These are phyloP conservation scores for Lactarius sp. DNA, from an alignment of 768 basidiomycete genomes.

Conservation along the genomic window DNA sequence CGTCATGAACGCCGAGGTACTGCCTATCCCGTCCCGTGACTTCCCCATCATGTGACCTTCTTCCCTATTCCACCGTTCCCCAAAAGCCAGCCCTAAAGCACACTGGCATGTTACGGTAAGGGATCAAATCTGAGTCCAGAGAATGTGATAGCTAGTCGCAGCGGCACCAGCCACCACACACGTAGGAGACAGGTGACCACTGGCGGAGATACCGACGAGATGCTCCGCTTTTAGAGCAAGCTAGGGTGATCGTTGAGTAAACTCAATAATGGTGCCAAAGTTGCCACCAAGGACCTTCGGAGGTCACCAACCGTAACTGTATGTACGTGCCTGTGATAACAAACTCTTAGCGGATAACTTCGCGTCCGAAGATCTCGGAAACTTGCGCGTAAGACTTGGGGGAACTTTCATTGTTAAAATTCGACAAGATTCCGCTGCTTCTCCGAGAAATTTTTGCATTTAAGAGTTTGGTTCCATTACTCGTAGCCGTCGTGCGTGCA, in stretches of 20 bases:
- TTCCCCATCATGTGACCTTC: too few species aligned
- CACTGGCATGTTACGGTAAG: too few species aligned
- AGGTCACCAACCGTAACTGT: neutral
- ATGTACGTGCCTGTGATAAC: neutral
- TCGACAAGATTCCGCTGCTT: neutral
- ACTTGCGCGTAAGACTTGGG: neutral
- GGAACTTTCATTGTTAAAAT: neutral
- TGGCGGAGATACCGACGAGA: too few species aligned
- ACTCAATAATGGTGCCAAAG: neutral
- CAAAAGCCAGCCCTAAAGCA: too few species aligned
- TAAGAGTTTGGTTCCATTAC: neutral
- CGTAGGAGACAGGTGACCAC: too few species aligned
- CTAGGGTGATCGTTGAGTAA: neutral
- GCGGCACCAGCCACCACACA: too few species aligned
- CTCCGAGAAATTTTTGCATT: neutral
- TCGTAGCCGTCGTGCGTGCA: neutral
- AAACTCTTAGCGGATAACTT: neutral
- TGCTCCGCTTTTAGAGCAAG: neutral
- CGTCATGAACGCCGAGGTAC: too few species aligned
- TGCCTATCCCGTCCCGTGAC: too few species aligned
- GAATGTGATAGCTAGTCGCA: too few species aligned
- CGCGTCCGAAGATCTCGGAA: constrained; percentile 1
- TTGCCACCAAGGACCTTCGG: neutral
- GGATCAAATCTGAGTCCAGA: too few species aligned
- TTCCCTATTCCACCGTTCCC: too few species aligned